phyloP scores from a whole-genome alignment of 208 protist species.

The Wallacemonas sp. region DNA sequence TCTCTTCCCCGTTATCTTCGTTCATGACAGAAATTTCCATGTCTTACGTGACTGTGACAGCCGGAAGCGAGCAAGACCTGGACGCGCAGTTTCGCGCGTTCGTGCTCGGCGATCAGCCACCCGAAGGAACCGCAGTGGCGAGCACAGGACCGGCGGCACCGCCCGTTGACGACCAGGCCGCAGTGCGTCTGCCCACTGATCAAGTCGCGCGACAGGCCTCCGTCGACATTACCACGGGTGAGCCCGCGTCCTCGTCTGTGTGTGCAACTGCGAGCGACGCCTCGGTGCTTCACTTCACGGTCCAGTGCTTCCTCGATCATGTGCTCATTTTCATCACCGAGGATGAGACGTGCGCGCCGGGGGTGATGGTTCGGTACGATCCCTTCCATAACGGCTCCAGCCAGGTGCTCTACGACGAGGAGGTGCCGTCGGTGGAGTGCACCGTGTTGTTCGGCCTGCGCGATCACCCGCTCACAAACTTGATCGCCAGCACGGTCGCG shows the following conservation, averaged over 20 bases:
- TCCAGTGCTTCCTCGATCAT: constrained; percentile 69
- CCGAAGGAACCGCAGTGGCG: no score
- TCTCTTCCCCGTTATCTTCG: background rate
- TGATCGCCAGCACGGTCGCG: constrained; percentile 57
- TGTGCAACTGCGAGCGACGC: no score
- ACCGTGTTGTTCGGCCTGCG: constrained; percentile 70
- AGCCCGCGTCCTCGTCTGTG: no score
- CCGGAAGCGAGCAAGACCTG: background rate
- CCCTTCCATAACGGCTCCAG: constrained; percentile 22
- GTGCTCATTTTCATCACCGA: constrained; percentile 76
- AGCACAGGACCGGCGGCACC: background rate
- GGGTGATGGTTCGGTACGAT: constrained; percentile 64
- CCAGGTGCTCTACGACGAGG: constrained; percentile 37
- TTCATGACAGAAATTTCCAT: background rate
- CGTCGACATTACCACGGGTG: background rate
- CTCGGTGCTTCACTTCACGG: constrained; percentile 45
- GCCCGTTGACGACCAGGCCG: background rate
- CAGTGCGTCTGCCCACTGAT: background rate
- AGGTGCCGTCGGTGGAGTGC: constrained; percentile 47
- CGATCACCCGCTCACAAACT: constrained; percentile 80
- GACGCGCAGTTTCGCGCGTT: constrained; percentile 17
- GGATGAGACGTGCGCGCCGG: constrained; percentile 61
- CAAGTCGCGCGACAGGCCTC: background rate
- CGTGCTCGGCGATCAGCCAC: background rate
- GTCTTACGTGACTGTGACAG: constrained; percentile 2